Evolutionary conservation across 1,284 basidiomycete species (phyloP), one percentile per base, ranked within the genome.

Genomic region (Pascua guehoae): DNA sequence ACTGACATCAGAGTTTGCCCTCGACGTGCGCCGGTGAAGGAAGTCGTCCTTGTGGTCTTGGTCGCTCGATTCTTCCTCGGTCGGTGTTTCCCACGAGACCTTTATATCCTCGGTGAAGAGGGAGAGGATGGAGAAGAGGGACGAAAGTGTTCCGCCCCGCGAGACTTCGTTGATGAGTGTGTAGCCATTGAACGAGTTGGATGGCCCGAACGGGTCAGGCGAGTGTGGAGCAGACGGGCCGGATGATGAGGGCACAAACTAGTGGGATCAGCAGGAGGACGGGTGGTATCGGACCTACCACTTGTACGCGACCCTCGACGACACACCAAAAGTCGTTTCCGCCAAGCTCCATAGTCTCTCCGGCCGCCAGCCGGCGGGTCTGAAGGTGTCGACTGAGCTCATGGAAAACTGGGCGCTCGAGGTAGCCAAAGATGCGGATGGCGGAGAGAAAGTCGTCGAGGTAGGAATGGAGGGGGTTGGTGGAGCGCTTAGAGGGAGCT

Each of bases 21-120:
- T 53, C 1, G 63, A 62, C 39, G 36, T 8, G 38, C 53, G 51
- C 24, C 24, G 24, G 3, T 44, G 45, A 2, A 41, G 17, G 45
- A 12, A n/a, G 24, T 15, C n/a, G 3, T 68, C 67, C 41, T 60
- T 62, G 57, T 76, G 68, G 18, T 66, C 71, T 36, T 78, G 32
- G 36, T 24, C 45, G 32, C 36, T 17, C 14, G 39, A 14, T 0
- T 40, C 77, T 18, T 84, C 84, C 3, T 60, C 53, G 32, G 50
- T 41, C 1, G 58, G 52, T 12, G 61, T 51, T 8, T 62, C 57
- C 89, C 91, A 95, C 58, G 90, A 88, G 66, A 98, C 85, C 75
- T 93, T 88, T 67, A 98, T 88, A 70, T 98, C 89, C 75, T 98
- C 95, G 1, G 96, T 99, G 78, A 99, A 98, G 48, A 99, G 81